These are phyloP conservation scores for Ceriops tagal DNA, from an alignment of 345 rosid species.

Conservation along the genomic window DNA sequence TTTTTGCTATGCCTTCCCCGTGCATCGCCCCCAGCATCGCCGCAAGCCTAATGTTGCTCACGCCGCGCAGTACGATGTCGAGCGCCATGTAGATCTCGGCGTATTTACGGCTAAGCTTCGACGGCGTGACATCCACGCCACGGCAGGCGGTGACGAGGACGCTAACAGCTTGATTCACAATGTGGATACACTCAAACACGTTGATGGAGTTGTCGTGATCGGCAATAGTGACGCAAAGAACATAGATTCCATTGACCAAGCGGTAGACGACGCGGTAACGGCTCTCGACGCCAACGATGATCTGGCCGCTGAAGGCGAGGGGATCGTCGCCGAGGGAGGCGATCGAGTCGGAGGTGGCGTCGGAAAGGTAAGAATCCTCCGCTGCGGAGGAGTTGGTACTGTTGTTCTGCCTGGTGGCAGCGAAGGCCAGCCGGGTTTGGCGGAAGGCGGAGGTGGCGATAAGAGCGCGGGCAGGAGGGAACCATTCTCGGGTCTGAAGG, in stretches of 20 bases:
- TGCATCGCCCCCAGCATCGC: constrained; percentile 95
- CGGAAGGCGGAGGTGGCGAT: constrained; percentile 90
- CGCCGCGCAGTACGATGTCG: constrained; percentile 89
- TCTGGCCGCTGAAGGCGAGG: constrained; percentile 88
- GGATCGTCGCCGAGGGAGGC: constrained; percentile 91
- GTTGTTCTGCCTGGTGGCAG: constrained; percentile 43
- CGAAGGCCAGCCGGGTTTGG: constrained; percentile 71
- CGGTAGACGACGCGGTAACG: constrained; percentile 93
- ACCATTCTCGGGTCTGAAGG: constrained; percentile 89
- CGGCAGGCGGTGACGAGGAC: constrained; percentile 91
- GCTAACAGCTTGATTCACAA: constrained; percentile 91
- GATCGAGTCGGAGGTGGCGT: constrained; percentile 37
- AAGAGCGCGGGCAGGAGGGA: constrained; percentile 85
- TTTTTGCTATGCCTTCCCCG: constrained; percentile 88
- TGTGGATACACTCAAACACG: constrained; percentile 89
- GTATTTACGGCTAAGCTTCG: constrained; percentile 76
- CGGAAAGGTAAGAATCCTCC: constrained; percentile 19
- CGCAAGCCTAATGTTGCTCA: constrained; percentile 75
- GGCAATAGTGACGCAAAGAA: constrained; percentile 74
- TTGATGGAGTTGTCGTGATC: constrained; percentile 82
- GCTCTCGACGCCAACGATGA: constrained; percentile 92
- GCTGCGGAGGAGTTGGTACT: constrained; percentile 8
- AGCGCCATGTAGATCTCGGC: constrained; percentile 96
- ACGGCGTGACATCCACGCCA: constrained; percentile 91
- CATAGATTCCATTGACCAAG: constrained; percentile 86